phyloP scores from a whole-genome alignment of 2,329 filamentous ascomycete species.

The Hirsutella minnesotensis region DNA sequence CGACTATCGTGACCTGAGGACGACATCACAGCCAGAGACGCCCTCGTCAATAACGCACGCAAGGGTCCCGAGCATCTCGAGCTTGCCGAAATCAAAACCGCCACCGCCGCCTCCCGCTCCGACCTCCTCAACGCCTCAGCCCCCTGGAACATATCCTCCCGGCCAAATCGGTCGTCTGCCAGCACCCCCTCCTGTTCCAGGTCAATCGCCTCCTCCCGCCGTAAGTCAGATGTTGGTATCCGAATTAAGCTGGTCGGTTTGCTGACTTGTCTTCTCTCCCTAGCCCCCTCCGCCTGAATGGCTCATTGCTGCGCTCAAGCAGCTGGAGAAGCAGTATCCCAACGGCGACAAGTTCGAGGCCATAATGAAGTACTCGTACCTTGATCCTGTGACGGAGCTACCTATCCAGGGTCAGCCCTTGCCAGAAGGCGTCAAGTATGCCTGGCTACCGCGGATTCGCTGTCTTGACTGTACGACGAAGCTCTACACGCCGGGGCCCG shows the following conservation, averaged over 20 bases:
- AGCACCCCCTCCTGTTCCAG: conserved; percentile 48
- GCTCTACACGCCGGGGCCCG: conserved; percentile 82
- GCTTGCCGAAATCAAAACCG: conserved; percentile 19
- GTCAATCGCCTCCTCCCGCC: conserved; percentile 41
- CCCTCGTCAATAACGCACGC: conserved; percentile 17
- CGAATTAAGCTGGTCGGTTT: no score
- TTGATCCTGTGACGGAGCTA: conserved; percentile 59
- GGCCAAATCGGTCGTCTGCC: conserved; percentile 56
- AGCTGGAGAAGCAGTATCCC: conserved; percentile 60
- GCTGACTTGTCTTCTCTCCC: conserved; percentile 7
- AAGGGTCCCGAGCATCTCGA: conserved; percentile 18
- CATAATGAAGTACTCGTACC: conserved; percentile 78
- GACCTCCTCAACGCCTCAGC: conserved; percentile 21
- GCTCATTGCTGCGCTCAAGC: conserved; percentile 63
- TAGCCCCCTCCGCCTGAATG: conserved; percentile 80
- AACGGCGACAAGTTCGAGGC: conserved; percentile 72
- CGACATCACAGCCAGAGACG: conserved; percentile 23
- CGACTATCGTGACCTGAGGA: conserved; percentile 27
- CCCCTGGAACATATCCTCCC: conserved; percentile 27
- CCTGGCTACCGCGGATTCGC: conserved; percentile 79
- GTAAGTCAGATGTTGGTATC: conserved; percentile 37
- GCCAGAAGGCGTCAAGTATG: conserved; percentile 58
- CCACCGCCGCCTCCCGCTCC: conserved; percentile 22
- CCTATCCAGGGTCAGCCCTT: conserved; percentile 46
- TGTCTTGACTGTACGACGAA: conserved; percentile 91